These are phyloP conservation scores for Boletellus emodensis DNA, from an alignment of 768 basidiomycete genomes.

Conservation along the genomic window DNA sequence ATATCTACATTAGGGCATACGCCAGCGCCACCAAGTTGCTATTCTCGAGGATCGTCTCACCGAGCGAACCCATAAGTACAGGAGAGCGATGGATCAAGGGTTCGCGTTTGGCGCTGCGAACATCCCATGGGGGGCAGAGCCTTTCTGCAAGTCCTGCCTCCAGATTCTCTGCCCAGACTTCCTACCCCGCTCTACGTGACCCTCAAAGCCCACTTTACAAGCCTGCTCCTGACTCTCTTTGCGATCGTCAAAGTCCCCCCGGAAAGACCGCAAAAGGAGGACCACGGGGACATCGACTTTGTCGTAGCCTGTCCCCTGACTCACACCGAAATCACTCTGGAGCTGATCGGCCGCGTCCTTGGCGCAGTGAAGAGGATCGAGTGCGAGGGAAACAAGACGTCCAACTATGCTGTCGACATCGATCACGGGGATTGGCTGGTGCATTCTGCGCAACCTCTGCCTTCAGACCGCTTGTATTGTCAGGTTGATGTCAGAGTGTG, in stretches of 20 bases:
- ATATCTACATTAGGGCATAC: not conserved
- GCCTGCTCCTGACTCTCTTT: conserved; percentile 46
- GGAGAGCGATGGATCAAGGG: not conserved
- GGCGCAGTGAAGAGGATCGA: conserved; percentile 47
- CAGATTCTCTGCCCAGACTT: conserved; percentile 56
- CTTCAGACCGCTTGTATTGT: conserved; percentile 20
- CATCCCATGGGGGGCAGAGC: conserved; percentile 66
- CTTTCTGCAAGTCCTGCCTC: conserved; percentile 44
- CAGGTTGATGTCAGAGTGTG: conserved; percentile 69
- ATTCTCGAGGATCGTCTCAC: conserved; percentile 20
- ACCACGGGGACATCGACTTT: conserved; percentile 70
- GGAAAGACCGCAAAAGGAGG: conserved; percentile 62
- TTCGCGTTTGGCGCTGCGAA: not conserved
- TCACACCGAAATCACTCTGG: conserved; percentile 29
- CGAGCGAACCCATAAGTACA: not conserved
- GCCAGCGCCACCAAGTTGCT: not conserved
- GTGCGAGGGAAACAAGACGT: conserved; percentile 51
- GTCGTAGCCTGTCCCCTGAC: conserved; percentile 47
- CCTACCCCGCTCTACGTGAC: conserved; percentile 49
- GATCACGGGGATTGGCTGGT: conserved; percentile 36
- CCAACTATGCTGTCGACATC: conserved; percentile 59
- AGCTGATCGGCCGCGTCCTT: conserved; percentile 37
- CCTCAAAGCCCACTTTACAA: conserved; percentile 44
- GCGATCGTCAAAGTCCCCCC: conserved; percentile 48
- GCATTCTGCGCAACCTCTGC: conserved; percentile 3